phyloP scores from a whole-genome alignment of 2,329 filamentous ascomycete species.

The Plenodomus biglobosus region DNA sequence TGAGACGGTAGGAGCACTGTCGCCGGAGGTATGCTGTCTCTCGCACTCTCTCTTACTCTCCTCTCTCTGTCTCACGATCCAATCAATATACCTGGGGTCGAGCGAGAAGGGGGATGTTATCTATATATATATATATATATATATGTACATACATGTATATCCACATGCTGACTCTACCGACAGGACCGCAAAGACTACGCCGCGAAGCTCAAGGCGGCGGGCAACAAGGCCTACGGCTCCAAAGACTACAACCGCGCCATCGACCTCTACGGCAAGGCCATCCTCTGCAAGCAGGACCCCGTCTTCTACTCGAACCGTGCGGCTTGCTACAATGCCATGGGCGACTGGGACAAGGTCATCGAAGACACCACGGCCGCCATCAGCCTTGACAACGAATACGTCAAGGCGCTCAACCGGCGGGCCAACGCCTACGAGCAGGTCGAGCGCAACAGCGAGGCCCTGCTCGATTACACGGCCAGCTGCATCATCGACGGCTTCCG shows the following conservation, averaged over 20 bases:
- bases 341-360: conserved; percentile 92
- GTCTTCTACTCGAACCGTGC: conserved; percentile 99
- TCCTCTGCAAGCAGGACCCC: conserved; percentile 94
- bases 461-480: conserved; percentile 96
- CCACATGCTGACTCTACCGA: conserved; percentile 45
- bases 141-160: too few species aligned
- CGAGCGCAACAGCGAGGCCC: conserved; percentile 85
- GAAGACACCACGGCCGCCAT: conserved; percentile 96
- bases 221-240: conserved; percentile 92
- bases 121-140: too few species aligned
- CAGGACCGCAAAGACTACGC: conserved; percentile 84
- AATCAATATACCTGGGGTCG: too few species aligned
- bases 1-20: conserved; percentile 47
- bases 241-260: conserved; percentile 96
- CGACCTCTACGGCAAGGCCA: conserved; percentile 91
- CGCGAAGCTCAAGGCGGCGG: conserved; percentile 87
- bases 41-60: too few species aligned
- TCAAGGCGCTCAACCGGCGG: conserved; percentile 95
- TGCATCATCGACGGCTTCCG: conserved; percentile 98
- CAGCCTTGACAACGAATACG: conserved; percentile 89
- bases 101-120: too few species aligned
- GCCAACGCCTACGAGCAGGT: conserved; percentile 97
- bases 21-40: conserved; percentile 49
- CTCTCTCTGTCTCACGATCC: too few species aligned
- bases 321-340: conserved; percentile 92